These are phyloP conservation scores for Chrysanthemum seticuspe DNA, from an alignment of 129 eudicot species.

Conservation along the genomic window DNA sequence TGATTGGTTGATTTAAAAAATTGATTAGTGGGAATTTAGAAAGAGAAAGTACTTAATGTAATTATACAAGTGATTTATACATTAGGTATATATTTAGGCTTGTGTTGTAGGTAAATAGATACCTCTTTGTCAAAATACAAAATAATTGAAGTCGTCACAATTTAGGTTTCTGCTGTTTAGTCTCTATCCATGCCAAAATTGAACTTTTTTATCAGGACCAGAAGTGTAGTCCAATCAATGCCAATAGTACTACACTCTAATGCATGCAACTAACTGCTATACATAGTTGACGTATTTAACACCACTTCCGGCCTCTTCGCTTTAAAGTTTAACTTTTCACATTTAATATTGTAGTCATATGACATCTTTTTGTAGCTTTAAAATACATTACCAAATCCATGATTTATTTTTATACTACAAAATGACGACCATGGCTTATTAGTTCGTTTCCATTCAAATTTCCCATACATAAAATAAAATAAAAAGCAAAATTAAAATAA, in stretches of 20 bases:
- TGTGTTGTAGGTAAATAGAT: no score
- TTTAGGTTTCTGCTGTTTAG: constrained; percentile 22
- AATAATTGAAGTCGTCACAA: constrained; percentile 24
- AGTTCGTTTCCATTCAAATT: no score
- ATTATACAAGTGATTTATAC: no score
- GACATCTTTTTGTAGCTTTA: background rate
- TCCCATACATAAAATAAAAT: no score
- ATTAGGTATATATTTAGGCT: no score
- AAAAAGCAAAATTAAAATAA: no score
- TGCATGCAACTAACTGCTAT: constrained; percentile 4
- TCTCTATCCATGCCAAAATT: constrained; percentile 15
- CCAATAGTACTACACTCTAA: constrained; percentile 14
- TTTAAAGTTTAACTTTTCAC: constrained; percentile 4
- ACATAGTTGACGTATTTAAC: constrained; percentile 12
- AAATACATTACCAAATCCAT: no score
- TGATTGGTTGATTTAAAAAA: no score
- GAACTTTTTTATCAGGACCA: constrained; percentile 12
- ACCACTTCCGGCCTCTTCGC: background rate
- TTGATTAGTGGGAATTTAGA: no score
- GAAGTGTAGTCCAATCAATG: background rate
- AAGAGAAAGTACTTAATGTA: no score
- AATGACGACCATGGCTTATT: no score
- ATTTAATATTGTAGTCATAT: constrained; percentile 7
- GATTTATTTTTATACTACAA: no score
- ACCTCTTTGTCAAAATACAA: constrained; percentile 4